Evolutionary conservation across 768 basidiomycete species (phyloP), one percentile per base, ranked within the genome.

Genomic region (Scleroderma bovista): DNA sequence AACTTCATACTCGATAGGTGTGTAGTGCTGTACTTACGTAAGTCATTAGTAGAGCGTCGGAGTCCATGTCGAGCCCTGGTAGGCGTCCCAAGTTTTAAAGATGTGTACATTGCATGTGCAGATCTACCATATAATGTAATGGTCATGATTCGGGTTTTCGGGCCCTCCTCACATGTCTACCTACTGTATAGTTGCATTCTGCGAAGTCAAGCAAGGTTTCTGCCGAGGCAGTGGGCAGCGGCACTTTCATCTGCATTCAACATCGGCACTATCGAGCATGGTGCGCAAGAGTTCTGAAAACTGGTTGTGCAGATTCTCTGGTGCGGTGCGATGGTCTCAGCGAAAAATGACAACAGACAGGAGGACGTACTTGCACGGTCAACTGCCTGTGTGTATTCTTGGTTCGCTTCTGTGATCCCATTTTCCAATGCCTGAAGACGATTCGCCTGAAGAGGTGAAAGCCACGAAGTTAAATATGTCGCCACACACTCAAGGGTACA

Each of bases 1-100:
- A 96, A 77, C 72, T 94, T 95, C 88, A 91, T 90, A n/a, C n/a
- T n/a, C n/a, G n/a, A n/a, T n/a, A n/a, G n/a, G n/a, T 69, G 39
- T 38, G 20, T n/a, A n/a, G n/a, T n/a, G 3, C 38, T 23, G 32
- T 33, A 41, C 51, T 60, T 57, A 58, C 52, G 58, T 61, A 64
- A 64, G 54, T 54, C 26, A 29, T 9, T 29, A 29, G n/a, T n/a
- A n/a, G n/a, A n/a, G n/a, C n/a, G n/a, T n/a, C n/a, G n/a, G n/a
- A n/a, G n/a, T n/a, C n/a, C n/a, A n/a, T n/a, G n/a, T n/a, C n/a
- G n/a, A n/a, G n/a, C n/a, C n/a, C n/a, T n/a, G n/a, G n/a, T n/a
- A n/a, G n/a, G n/a, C n/a, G n/a, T n/a, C n/a, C n/a, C n/a, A n/a
- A n/a, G n/a, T n/a, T n/a, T n/a, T n/a, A n/a, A n/a, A n/a, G n/a